Evolutionary conservation across 331 rosid genomes (phyloP), one percentile per base, ranked within the genome.

Genomic region (Malus hybrid): DNA sequence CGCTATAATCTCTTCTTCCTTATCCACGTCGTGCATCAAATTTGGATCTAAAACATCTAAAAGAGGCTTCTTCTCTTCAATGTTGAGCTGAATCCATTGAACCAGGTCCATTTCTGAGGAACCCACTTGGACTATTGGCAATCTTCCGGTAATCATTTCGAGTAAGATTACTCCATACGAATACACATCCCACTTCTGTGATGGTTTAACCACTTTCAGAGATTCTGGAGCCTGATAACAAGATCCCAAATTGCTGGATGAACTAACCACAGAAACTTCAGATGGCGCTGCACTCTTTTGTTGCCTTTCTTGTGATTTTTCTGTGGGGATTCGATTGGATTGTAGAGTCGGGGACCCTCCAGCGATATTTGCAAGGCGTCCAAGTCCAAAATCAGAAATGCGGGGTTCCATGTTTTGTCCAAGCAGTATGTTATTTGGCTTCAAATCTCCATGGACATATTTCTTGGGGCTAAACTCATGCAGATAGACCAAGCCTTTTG

Each of bases 161-260:
- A 95, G 88, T 73, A 95, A 82, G 71, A 92, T 89, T 84, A 92
- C 99, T 24, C 99, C 99, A 32, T 84, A 95, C 11, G 99, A 90
- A 78, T 92, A 95, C 52, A 88, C 91, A 64, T 95, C 99, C 99
- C 97, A 95, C 81, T 95, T 95, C 87, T 95, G 99, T 1, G 99
- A 95, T 69, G 99, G 99, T 80, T 95, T 95, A 84, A 95, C 91
- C 77, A 85, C 82, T 82, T 90, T 92, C 70, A 89, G 55, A 19
- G 93, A 84, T 84, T 95, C 99, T 2, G 97, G 99, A 19, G 97
- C 99, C 83, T 85, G 90, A 76, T 92, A 95, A 71, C 82, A 90
- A 55, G 82, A 87, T 59, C 85, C 93, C 76, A 87, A 32, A 20
- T 78, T 73, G 74, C 80, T 66, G 36, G 86, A 29, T 2, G 88